phyloP scores from a whole-genome alignment of 805 yeast genomes.

The Pichia pseudocactophila region DNA sequence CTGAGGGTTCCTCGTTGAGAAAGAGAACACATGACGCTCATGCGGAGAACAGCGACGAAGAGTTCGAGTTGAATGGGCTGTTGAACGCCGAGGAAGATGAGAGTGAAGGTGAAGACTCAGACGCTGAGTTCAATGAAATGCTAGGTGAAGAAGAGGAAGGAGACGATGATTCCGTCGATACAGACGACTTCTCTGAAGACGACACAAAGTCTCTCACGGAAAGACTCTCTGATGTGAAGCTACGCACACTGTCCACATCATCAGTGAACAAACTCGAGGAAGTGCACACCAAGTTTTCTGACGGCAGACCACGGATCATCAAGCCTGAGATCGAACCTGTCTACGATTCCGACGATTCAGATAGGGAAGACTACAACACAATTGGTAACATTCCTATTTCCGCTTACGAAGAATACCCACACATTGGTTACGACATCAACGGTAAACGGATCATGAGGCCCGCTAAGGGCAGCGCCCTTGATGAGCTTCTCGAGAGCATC shows the following conservation, averaged over 20 bases:
- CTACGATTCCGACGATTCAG: slow-evolving; percentile 93
- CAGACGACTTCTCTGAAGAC: slow-evolving; percentile 23
- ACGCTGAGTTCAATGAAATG: slow-evolving; percentile 55
- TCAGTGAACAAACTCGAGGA: slow-evolving; percentile 26
- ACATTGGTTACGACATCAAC: slow-evolving; percentile 91
- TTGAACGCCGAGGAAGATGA: slow-evolving; percentile 30
- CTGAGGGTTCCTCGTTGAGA: slow-evolving; percentile 16
- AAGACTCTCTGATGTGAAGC: slow-evolving; percentile 43
- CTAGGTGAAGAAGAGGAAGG: slow-evolving; percentile 36
- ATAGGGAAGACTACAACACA: slow-evolving; percentile 69
- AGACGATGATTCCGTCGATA: slow-evolving; percentile 36
- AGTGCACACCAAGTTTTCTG: slow-evolving; percentile 48
- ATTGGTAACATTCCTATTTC: slow-evolving; percentile 89
- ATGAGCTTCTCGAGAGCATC: slow-evolving; percentile 77
- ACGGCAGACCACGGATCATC: slow-evolving; percentile 71
- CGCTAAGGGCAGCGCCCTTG: slow-evolving; percentile 92
- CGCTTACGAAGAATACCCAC: slow-evolving; percentile 96
- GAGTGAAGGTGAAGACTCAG: slow-evolving; percentile 39
- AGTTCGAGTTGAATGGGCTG: slow-evolving; percentile 28
- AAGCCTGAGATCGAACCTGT: slow-evolving; percentile 89
- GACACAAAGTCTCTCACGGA: slow-evolving; percentile 44
- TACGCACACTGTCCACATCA: slow-evolving; percentile 40
- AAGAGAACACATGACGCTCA: slow-evolving; percentile 18
- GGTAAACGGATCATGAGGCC: slow-evolving; percentile 99
- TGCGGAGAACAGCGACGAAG: slow-evolving; percentile 19